phyloP scores from a whole-genome alignment of 202 grass and related monocot genomes.

The Bolboschoenoplectus hybrid region DNA sequence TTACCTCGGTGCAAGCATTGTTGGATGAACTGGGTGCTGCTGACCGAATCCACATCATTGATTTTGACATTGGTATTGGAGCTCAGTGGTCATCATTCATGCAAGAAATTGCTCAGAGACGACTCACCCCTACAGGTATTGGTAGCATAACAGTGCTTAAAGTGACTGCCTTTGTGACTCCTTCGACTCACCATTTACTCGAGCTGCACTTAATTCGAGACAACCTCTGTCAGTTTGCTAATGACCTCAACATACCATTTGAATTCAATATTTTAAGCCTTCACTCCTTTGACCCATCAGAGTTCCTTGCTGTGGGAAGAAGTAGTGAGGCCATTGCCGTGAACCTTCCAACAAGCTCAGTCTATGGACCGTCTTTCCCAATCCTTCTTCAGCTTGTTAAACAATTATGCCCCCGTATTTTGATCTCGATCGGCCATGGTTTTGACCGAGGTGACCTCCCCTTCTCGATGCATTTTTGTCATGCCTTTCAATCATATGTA shows the following conservation, averaged over 20 bases:
- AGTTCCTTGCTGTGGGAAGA: conserved; percentile 45
- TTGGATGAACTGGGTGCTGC: conserved; percentile 62
- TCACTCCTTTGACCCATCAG: conserved; percentile 53
- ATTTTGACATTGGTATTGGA: conserved; percentile 83
- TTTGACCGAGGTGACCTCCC: conserved; percentile 65
- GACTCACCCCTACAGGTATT: conserved; percentile 30
- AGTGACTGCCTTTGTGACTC: conserved; percentile 74
- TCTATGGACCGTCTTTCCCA: conserved; percentile 49
- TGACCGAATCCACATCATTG: conserved; percentile 65
- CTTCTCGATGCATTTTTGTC: conserved; percentile 63
- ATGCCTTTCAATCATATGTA: conserved; percentile 64
- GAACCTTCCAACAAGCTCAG: conserved; percentile 64
- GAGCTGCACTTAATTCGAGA: conserved; percentile 80
- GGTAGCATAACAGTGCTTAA: conserved; percentile 48
- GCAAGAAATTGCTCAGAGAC: conserved; percentile 72
- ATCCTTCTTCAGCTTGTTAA: conserved; percentile 68
- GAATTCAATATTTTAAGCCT: conserved; percentile 62
- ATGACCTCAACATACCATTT: conserved; percentile 61
- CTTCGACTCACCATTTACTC: conserved; percentile 64
- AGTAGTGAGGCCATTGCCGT: conserved; percentile 60
- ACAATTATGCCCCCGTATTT: conserved; percentile 64
- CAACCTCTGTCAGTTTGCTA: conserved; percentile 72
- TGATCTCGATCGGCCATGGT: conserved; percentile 71
- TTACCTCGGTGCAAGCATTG: conserved; percentile 75
- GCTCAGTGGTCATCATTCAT: conserved; percentile 92